phyloP scores from a whole-genome alignment of 805 yeast genomes.

The Candida koratica region DNA sequence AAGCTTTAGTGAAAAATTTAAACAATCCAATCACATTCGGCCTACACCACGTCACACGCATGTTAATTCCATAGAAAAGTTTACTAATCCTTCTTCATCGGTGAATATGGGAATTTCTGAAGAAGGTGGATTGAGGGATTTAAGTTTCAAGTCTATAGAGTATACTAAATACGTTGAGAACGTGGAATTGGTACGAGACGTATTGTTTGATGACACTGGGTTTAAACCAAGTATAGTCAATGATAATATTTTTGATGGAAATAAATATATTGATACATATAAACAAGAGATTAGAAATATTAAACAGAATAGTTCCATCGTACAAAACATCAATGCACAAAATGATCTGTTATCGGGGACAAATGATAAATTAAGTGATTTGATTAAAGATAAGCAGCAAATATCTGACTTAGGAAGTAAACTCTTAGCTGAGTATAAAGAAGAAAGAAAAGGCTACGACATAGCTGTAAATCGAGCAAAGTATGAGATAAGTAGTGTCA shows the following conservation, averaged over 20 bases:
- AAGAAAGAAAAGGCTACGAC: conserved; percentile 1
- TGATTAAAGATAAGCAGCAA: conserved; percentile 16
- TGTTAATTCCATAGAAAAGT: conserved; percentile 18
- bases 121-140: conserved; percentile 39
- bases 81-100: conserved; percentile 26
- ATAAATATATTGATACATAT: conserved; percentile 20
- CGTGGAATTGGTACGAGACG: conserved; percentile 28
- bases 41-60: conserved; percentile 15
- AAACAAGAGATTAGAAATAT: neutral
- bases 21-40: conserved; percentile 6
- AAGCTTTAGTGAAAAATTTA: conserved; percentile 13
- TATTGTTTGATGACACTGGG: conserved; percentile 18
- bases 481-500: conserved; percentile 9
- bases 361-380: conserved; percentile 14
- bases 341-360: conserved; percentile 1
- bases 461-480: conserved; percentile 16
- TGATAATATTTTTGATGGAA: conserved; percentile 18
- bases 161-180: conserved; percentile 36
- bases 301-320: neutral
- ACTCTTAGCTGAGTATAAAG: conserved; percentile 17
- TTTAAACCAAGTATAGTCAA: conserved; percentile 15
- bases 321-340: neutral
- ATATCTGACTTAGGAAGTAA: conserved; percentile 15
- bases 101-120: conserved; percentile 37
- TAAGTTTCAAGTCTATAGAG: conserved; percentile 39